These are phyloP conservation scores for Aspergillus amoenus DNA, from an alignment of 2,329 filamentous ascomycete genomes.

Conservation along the genomic window DNA sequence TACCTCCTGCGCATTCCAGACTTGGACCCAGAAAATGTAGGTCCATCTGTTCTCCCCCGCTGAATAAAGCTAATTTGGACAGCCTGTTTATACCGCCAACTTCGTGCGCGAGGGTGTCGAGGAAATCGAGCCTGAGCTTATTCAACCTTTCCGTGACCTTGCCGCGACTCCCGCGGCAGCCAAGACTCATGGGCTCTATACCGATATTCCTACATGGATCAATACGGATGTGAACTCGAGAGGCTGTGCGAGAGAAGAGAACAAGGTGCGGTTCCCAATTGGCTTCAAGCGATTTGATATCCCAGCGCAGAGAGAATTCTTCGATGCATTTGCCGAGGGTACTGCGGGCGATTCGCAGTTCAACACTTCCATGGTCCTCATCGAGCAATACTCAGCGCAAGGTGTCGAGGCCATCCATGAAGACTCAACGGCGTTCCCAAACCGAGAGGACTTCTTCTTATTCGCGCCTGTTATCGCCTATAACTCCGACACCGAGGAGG, in stretches of 20 bases:
- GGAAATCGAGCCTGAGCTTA: not conserved
- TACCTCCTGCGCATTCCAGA: slow-evolving; percentile 1
- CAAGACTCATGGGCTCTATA: slow-evolving; percentile 39
- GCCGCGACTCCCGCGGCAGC: slow-evolving; percentile 21
- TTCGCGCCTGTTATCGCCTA: slow-evolving; percentile 41
- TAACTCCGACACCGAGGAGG: slow-evolving; percentile 20
- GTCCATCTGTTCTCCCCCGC: not conserved
- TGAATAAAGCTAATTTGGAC: not conserved
- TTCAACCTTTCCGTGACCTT: slow-evolving; percentile 34
- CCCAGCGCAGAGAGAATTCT: slow-evolving; percentile 32
- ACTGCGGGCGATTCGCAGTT: slow-evolving; percentile 27
- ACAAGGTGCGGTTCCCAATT: slow-evolving; percentile 43
- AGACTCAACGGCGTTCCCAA: slow-evolving; percentile 44
- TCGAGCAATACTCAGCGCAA: slow-evolving; percentile 52
- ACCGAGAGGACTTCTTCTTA: slow-evolving; percentile 45
- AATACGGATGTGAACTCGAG: slow-evolving; percentile 33
- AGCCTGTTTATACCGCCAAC: slow-evolving; percentile 13
- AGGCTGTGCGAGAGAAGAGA: slow-evolving; percentile 37
- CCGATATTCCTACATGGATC: slow-evolving; percentile 43
- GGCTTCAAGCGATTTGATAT: slow-evolving; percentile 39
- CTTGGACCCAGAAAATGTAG: slow-evolving; percentile 12
- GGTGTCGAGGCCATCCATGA: slow-evolving; percentile 40
- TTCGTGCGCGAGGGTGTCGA: slow-evolving; percentile 8
- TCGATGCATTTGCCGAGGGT: slow-evolving; percentile 32
- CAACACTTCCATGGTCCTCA: slow-evolving; percentile 47